Conservation (phyloP, 1,284 basidiomycete genomes). For the Sporisorium iseilematis-ciliati region DNA sequence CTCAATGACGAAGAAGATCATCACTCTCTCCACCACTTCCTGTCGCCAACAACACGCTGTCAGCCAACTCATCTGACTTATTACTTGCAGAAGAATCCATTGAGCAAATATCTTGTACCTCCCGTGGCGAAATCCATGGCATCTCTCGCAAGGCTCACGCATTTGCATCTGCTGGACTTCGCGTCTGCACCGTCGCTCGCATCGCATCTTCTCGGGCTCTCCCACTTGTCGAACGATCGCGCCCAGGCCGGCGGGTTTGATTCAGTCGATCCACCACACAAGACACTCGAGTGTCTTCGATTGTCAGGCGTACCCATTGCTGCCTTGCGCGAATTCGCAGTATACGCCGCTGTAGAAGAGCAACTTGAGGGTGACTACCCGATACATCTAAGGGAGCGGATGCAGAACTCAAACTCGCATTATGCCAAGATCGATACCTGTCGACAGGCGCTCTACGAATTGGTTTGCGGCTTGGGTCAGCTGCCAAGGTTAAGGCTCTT, state of each 20-base stretch:
- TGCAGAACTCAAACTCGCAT: too few relatives aligned
- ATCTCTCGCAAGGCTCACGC: not conserved
- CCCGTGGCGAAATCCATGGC: not conserved
- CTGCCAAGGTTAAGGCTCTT: constrained; percentile 8
- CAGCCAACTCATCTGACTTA: not conserved
- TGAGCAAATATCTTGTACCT: not conserved
- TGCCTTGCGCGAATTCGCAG: not conserved
- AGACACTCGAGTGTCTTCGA: not conserved
- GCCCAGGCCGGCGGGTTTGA: not conserved
- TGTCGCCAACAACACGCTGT: not conserved
- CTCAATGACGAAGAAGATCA: not conserved
- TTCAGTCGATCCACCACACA: not conserved
- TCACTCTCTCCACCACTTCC: not conserved
- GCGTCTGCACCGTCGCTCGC: not conserved
- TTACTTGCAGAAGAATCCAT: not conserved
- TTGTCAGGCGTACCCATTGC: not conserved
- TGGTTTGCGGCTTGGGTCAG: not conserved
- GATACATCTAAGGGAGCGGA: too few relatives aligned
- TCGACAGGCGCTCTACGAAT: not conserved
- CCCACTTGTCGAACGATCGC: not conserved
- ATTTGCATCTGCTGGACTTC: not conserved
- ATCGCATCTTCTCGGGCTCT: not conserved
- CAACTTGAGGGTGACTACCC: too few relatives aligned
- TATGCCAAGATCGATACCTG: not conserved
- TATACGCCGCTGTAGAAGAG: not conserved